These are phyloP conservation scores for Phoma sp. DNA, from an alignment of 2,329 filamentous ascomycete genomes.

Conservation along the genomic window DNA sequence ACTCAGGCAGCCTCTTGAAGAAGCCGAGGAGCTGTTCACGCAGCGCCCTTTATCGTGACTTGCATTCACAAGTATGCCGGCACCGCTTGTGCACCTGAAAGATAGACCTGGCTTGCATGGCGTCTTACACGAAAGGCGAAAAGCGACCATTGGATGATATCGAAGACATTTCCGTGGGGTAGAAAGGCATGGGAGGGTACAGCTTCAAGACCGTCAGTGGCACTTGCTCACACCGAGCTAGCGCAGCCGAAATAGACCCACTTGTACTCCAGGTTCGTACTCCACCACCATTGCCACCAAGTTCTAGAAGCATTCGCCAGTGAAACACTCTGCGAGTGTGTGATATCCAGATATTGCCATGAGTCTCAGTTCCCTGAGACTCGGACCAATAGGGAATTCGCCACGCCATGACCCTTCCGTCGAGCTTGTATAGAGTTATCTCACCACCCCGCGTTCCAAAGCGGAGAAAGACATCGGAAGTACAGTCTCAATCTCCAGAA, in stretches of 20 bases:
- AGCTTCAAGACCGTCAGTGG: no score
- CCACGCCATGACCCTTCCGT: conserved; percentile 21
- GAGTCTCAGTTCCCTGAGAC: background rate
- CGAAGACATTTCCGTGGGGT: no score
- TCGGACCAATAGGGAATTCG: background rate
- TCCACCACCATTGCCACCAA: no score
- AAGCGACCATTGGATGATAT: background rate
- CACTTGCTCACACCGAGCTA: background rate
- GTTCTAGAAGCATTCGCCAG: no score
- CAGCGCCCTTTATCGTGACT: no score
- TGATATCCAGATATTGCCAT: background rate
- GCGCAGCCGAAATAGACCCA: conserved; percentile 1
- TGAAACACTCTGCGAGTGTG: no score
- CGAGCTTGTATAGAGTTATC: conserved; percentile 30
- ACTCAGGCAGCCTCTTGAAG: background rate
- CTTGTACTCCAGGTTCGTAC: background rate
- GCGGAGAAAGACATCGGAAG: conserved; percentile 17
- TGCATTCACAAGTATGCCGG: no score
- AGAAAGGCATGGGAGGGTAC: no score
- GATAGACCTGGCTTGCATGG: no score
- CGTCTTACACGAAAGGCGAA: no score
- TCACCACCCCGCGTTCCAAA: conserved; percentile 30
- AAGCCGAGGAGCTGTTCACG: background rate
- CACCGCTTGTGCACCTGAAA: no score
- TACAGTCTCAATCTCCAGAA: background rate